Conservation (phyloP, 2,329 filamentous ascomycete genomes). For the Microsporum ferrugineum region DNA sequence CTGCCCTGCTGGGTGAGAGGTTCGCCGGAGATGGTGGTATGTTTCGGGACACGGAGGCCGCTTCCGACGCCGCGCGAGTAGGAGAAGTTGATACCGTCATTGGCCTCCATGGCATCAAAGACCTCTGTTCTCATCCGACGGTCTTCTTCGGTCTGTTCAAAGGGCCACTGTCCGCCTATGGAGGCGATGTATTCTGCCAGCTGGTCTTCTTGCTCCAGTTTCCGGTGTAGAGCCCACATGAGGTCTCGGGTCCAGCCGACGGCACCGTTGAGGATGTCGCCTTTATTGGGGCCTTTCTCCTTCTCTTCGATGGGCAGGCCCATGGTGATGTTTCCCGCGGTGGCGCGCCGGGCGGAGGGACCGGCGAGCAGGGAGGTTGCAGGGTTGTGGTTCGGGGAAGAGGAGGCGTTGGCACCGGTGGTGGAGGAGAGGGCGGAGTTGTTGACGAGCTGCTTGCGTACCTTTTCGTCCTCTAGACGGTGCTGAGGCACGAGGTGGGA, state of each 20-base stretch:
- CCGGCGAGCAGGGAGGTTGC: slow-evolving; percentile 83
- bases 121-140: slow-evolving; percentile 91
- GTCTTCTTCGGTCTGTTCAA: slow-evolving; percentile 81
- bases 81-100: slow-evolving; percentile 60
- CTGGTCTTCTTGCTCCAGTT: slow-evolving; percentile 80
- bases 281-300: slow-evolving; percentile 97
- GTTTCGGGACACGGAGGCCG: slow-evolving; percentile 80
- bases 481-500: slow-evolving; percentile 87
- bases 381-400: slow-evolving; percentile 20
- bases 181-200: slow-evolving; percentile 63
- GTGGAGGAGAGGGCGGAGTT: slow-evolving; percentile 73
- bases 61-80: slow-evolving; percentile 77
- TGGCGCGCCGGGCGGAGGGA: slow-evolving; percentile 67
- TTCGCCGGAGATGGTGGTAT: slow-evolving; percentile 84
- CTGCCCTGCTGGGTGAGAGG: slow-evolving; percentile 38
- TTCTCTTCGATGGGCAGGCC: slow-evolving; percentile 91
- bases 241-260: slow-evolving; percentile 95
- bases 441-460: slow-evolving; percentile 86
- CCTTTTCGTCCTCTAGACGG: slow-evolving; percentile 90
- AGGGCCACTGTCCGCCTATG: slow-evolving; percentile 64
- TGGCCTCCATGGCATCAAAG: slow-evolving; percentile 73
- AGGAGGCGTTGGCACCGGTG: slow-evolving; percentile 47
- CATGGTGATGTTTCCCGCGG: slow-evolving; percentile 77
- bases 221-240: slow-evolving; percentile 91
- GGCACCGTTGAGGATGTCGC: slow-evolving; percentile 91